Conservation (phyloP, 208 protist genomes). For the Endotrypanum monterogeii region DNA sequence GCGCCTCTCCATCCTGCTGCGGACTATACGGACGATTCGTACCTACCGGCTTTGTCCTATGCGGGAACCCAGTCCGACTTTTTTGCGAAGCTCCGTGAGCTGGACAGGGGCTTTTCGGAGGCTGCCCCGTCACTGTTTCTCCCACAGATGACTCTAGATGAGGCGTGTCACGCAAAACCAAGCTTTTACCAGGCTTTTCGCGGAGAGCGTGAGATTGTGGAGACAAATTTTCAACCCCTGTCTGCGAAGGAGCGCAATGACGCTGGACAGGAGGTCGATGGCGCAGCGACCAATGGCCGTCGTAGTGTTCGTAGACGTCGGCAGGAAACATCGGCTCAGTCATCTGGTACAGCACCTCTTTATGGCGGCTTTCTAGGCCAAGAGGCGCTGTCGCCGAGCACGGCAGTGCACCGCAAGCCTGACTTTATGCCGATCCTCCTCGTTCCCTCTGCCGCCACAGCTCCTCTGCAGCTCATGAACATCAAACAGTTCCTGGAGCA, state of each 20-base stretch:
- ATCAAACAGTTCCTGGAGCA: constrained; percentile 80
- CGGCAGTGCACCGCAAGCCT: constrained; percentile 46
- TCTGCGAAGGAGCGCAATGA: constrained; percentile 6
- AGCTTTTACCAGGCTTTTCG: constrained; percentile 40
- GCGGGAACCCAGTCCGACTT: constrained; percentile 23
- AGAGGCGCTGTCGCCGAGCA: constrained; percentile 43
- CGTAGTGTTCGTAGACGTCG: constrained; percentile 16
- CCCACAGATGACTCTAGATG: constrained; percentile 64
- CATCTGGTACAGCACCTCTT: constrained; percentile 15
- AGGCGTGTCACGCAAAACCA: constrained; percentile 63
- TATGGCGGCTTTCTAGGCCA: constrained; percentile 28
- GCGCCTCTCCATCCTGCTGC: constrained; percentile 47
- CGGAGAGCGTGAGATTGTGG: constrained; percentile 29
- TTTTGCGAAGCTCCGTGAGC: constrained; percentile 42
- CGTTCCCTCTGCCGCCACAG: constrained; percentile 65
- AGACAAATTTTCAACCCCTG: constrained; percentile 28
- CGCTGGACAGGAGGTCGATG: background rate
- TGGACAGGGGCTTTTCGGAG: constrained; percentile 43
- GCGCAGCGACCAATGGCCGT: constrained; percentile 9
- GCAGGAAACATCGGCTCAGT: constrained; percentile 5
- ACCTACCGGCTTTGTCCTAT: constrained; percentile 28
- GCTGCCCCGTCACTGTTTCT: constrained; percentile 40
- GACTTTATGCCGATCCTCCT: constrained; percentile 90
- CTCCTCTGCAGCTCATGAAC: constrained; percentile 84
- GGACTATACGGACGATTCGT: constrained; percentile 22